Evolutionary conservation across 2,329 filamentous ascomycete genomes (phyloP).

Genomic region (Diaporthe ampelina): DNA sequence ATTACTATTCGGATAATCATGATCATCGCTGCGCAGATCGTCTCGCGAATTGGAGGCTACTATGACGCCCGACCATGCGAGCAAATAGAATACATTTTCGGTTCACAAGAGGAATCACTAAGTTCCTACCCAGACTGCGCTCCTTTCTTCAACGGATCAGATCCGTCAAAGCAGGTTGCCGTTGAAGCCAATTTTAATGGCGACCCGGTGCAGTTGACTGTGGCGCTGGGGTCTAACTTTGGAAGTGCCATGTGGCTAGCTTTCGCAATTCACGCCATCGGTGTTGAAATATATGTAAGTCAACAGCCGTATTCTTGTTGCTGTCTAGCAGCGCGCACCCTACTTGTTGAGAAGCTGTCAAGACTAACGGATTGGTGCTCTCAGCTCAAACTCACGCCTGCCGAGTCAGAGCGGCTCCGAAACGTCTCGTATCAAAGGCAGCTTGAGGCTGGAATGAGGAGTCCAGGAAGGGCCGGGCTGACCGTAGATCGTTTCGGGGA

Average conservation of each 20-base stretch:
- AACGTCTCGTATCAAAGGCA: conserved; percentile 69
- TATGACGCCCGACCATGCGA: conserved; percentile 57
- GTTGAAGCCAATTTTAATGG: conserved; percentile 54
- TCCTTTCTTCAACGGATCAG: conserved; percentile 51
- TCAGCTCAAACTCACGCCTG: conserved; percentile 66
- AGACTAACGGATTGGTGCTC: conserved; percentile 33
- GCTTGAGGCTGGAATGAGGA: conserved; percentile 64
- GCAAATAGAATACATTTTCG: conserved; percentile 59
- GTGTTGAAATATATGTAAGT: conserved; percentile 62
- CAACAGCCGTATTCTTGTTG: neutral
- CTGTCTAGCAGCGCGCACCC: too few relatives aligned
- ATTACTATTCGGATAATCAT: conserved; percentile 66
- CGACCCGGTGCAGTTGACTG: conserved; percentile 51
- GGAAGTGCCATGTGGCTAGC: conserved; percentile 68
- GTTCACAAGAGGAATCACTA: conserved; percentile 48
- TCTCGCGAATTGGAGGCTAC: conserved; percentile 49
- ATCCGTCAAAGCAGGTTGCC: conserved; percentile 46
- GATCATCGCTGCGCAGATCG: conserved; percentile 57
- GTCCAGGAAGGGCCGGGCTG: conserved; percentile 63
- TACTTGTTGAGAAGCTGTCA: neutral
- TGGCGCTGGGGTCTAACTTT: conserved; percentile 62
- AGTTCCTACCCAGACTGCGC: conserved; percentile 60
- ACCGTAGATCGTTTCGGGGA: conserved; percentile 60
- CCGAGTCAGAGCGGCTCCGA: conserved; percentile 66
- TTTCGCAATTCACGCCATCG: conserved; percentile 63